Evolutionary conservation across 2,329 filamentous ascomycete genomes (phyloP), one percentile per base, ranked within the genome.

Genomic region (Penicillium sp.): DNA sequence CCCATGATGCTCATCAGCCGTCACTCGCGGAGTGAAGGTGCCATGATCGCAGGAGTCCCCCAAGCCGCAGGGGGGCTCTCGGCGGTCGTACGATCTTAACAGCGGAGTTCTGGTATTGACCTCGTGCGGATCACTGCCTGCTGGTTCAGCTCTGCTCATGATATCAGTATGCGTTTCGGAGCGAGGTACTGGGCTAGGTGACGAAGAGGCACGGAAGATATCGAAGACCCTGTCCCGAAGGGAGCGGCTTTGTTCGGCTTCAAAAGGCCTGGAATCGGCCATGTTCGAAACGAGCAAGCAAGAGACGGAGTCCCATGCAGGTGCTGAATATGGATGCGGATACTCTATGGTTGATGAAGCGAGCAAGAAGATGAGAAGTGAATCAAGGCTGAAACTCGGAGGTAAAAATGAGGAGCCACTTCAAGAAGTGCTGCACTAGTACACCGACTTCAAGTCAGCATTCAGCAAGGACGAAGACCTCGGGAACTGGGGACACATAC

Each of bases 11-110:
- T 78, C 79, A 0, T 89, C 84, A 49, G 84, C 86, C 54, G 79
- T 79, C 0, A 90, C 84, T 44, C 87, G 81, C 1, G 91, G 89
- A 48, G 91, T 92, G 71, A 93, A 92, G 17, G 90, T 91, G 69
- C 91, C 91, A 78, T 95, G 90, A 69, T 85, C 84, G 79, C 89
- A 92, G 45, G 76, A 73, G 30, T 61, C 60, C 29, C 74, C 76
- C 52, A 78, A 70, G 52, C 78, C 79, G 52, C 78, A 80, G 8
- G 71, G 66, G 41, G 76, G 75, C 17, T 74, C 68, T 26, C 64
- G 69, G 44, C 71, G 73, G 49, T 78, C 64, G 64, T 81, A 80
- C 5, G 75, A 77, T 35, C 78, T 73, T 45, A 81, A 66, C 29
- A 81, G 68, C 30, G 74, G 71, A 26, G 76, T 78, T 64, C 73